phyloP scores from a whole-genome alignment of 2,329 filamentous ascomycete genomes.

The Cladophialophora bantiana region DNA sequence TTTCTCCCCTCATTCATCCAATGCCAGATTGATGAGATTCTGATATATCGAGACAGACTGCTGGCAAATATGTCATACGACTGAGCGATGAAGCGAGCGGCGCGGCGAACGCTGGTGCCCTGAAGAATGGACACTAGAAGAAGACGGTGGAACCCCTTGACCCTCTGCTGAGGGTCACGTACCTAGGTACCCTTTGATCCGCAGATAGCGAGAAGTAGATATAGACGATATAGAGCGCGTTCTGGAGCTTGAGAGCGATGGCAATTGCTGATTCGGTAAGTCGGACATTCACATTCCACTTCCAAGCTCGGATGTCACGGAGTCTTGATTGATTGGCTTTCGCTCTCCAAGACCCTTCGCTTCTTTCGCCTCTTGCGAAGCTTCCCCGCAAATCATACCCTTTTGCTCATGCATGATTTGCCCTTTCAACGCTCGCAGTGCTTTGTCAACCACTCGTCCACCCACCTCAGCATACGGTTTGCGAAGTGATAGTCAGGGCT shows the following conservation, averaged over 20 bases:
- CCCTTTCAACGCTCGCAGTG: not conserved
- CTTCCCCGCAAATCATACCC: conserved; percentile 20
- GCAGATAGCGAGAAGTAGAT: not conserved
- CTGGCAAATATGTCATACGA: conserved; percentile 30
- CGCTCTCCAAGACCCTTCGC: not conserved
- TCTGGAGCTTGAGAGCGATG: no score
- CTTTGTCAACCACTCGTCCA: conserved; percentile 1
- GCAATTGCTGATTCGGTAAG: not conserved
- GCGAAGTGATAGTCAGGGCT: not conserved
- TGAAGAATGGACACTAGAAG: not conserved
- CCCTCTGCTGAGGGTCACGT: not conserved
- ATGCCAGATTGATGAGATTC: not conserved
- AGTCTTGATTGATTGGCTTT: conserved; percentile 11
- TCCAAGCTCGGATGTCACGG: conserved; percentile 13
- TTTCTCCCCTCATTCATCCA: not conserved
- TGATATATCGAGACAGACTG: conserved; percentile 13
- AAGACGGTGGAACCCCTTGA: not conserved
- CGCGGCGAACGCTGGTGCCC: not conserved
- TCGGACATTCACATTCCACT: not conserved
- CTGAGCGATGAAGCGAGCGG: conserved; percentile 15
- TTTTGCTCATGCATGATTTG: conserved; percentile 7
- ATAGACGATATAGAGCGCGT: not conserved
- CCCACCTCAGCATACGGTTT: conserved; percentile 6
- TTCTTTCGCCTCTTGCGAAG: not conserved
- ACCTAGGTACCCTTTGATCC: not conserved